A percentile compares a stretch with the other conserved stretches of the same genome.
These are phyloP conservation scores for Secale cereale DNA, from an alignment of 176 grass and related monocot genomes.

Conservation along the genomic window DNA sequence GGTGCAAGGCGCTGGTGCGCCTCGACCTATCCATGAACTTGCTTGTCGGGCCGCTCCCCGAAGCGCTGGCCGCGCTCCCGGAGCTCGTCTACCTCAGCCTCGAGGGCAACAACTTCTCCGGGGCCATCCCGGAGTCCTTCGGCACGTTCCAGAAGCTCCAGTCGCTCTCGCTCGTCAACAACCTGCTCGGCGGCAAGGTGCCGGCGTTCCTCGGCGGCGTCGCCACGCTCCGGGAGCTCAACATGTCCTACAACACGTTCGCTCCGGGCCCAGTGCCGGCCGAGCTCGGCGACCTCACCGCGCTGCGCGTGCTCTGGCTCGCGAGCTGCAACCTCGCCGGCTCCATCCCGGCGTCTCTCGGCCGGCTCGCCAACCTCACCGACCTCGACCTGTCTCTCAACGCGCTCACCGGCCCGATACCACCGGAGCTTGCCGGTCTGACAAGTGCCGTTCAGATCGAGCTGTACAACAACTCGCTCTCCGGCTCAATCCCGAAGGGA, in stretches of 20 bases:
- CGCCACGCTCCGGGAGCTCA: conserved; percentile 65
- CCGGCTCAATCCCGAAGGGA: conserved; percentile 49
- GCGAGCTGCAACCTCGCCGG: conserved; percentile 61
- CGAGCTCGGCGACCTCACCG: conserved; percentile 43
- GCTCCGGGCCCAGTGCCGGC: conserved; percentile 31
- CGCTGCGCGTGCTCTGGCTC: conserved; percentile 68
- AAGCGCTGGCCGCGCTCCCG: conserved; percentile 47
- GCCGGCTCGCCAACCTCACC: conserved; percentile 48
- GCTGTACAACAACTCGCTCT: conserved; percentile 82
- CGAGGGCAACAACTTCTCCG: conserved; percentile 74
- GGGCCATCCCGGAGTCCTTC: conserved; percentile 59
- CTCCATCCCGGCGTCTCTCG: conserved; percentile 68
- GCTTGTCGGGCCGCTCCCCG: conserved; percentile 66
- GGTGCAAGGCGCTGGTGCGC: conserved; percentile 29
- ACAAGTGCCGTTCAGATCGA: conserved; percentile 59
- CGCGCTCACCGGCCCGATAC: conserved; percentile 52
- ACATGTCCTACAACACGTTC: conserved; percentile 81
- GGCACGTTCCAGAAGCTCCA: conserved; percentile 45
- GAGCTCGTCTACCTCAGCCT: conserved; percentile 56
- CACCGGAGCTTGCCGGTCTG: conserved; percentile 32
- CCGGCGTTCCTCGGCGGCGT: conserved; percentile 54
- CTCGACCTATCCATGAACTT: conserved; percentile 68
- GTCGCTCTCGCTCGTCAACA: conserved; percentile 55
- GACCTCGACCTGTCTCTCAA: conserved; percentile 79
- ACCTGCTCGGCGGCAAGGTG: conserved; percentile 60